phyloP scores from a whole-genome alignment of 345 rosid genomes.

The Passiflora organensis region DNA sequence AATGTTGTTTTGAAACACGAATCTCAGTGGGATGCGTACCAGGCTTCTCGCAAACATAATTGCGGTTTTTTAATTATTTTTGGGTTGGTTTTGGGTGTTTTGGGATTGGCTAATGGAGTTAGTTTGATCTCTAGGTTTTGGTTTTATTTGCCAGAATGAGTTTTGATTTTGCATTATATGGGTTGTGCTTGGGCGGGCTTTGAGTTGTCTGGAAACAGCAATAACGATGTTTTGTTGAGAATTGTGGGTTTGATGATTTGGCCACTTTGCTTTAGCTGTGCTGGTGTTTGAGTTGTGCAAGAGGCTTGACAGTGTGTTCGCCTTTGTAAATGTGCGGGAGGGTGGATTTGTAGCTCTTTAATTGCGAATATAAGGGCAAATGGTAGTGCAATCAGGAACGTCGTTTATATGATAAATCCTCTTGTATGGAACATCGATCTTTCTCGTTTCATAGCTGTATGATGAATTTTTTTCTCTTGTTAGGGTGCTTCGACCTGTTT shows the following conservation, averaged over 20 bases:
- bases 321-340: conserved; percentile 23
- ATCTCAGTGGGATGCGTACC: conserved; percentile 87
- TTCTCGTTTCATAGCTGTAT: too few relatives aligned
- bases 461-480: too few relatives aligned
- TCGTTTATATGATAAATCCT: too few relatives aligned
- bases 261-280: conserved; percentile 9
- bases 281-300: conserved; percentile 15
- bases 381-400: conserved; percentile 33
- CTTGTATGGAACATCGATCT: too few relatives aligned
- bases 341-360: conserved; percentile 24
- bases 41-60: conserved; percentile 90
- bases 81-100: conserved; percentile 23
- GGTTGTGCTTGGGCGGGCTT: conserved; percentile 26
- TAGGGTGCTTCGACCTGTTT: too few relatives aligned
- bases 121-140: conserved; percentile 63
- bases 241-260: conserved; percentile 1
- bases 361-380: conserved; percentile 26
- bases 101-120: conserved; percentile 17
- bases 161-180: conserved; percentile 56
- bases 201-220: conserved; percentile 28
- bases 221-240: conserved; percentile 6
- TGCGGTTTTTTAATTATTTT: conserved; percentile 24
- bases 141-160: conserved; percentile 42
- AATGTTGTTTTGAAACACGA: conserved; percentile 76
- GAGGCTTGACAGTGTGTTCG: too few relatives aligned